phyloP scores from a whole-genome alignment of 345 rosid species.

The Sapria himalayana region DNA sequence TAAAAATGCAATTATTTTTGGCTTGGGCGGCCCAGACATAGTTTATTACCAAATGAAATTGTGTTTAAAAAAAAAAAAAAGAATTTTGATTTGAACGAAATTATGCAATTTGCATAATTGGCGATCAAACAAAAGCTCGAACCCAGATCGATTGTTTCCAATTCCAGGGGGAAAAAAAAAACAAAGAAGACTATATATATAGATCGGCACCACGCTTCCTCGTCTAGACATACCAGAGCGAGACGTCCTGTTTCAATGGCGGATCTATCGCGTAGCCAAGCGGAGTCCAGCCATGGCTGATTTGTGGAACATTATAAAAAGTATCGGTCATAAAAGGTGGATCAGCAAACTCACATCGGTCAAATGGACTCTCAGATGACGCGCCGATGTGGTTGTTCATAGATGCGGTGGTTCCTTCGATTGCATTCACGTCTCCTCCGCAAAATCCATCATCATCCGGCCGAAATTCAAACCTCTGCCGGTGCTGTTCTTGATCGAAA shows the following conservation, averaged over 20 bases:
- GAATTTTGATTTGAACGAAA: too few species aligned
- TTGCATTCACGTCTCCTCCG: conserved; percentile 14
- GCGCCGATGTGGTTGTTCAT: conserved; percentile 12
- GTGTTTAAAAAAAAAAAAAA: too few species aligned
- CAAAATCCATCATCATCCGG: conserved; percentile 12
- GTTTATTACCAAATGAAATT: too few species aligned
- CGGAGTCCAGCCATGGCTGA: conserved; percentile 11
- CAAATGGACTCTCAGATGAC: conserved; percentile 10
- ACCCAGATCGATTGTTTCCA: too few species aligned
- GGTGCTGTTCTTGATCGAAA: conserved; percentile 7
- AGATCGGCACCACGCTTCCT: too few species aligned
- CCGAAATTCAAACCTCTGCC: conserved; percentile 15
- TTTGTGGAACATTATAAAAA: conserved; percentile 3
- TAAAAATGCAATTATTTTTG: too few species aligned
- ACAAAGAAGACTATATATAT: too few species aligned
- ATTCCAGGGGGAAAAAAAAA: too few species aligned
- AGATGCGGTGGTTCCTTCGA: conserved; percentile 12
- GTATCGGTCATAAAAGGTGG: conserved; percentile 12
- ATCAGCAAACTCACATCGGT: conserved; percentile 19
- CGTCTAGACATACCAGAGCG: conserved; percentile 14
- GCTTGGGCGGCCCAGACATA: too few species aligned
- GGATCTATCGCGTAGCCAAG: conserved; percentile 11
- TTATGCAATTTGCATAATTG: too few species aligned
- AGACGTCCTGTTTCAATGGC: conserved; percentile 15
- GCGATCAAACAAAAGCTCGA: too few species aligned